Conservation (phyloP, 306 rosid genomes). For the Rosa persica region DNA sequence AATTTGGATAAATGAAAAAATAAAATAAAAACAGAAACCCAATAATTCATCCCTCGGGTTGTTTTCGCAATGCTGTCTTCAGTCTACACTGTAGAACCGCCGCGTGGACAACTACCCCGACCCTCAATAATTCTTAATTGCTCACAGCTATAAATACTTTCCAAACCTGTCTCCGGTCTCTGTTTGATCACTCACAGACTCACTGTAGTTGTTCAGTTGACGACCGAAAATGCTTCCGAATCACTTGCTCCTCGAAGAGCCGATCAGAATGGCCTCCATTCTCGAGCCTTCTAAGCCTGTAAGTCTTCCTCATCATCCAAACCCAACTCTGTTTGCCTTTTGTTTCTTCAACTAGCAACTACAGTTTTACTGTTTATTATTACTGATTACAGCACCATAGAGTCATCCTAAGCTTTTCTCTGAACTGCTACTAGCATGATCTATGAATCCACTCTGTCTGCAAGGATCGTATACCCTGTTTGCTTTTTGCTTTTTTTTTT, state of each 20-base stretch:
- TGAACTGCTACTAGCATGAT: neutral
- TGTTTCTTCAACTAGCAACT: neutral
- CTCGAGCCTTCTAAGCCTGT: slow-evolving; percentile 84
- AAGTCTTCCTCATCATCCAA: slow-evolving; percentile 2
- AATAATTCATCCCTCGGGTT: too few relatives aligned
- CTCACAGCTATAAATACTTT: too few relatives aligned
- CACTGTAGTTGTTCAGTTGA: neutral
- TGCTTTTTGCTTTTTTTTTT: neutral
- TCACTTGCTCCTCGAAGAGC: slow-evolving; percentile 78
- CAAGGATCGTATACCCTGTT: neutral
- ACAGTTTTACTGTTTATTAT: neutral
- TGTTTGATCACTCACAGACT: neutral
- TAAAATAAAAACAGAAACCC: too few relatives aligned
- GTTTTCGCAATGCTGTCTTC: too few relatives aligned
- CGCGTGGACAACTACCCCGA: too few relatives aligned
- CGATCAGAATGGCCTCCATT: slow-evolving; percentile 76
- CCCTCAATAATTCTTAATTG: too few relatives aligned
- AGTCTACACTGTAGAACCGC: too few relatives aligned
- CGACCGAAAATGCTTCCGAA: slow-evolving; percentile 49
- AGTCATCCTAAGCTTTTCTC: neutral
- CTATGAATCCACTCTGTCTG: too few relatives aligned
- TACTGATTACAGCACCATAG: too few relatives aligned
- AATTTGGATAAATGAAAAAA: too few relatives aligned
- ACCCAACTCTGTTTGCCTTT: neutral
- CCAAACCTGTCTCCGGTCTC: neutral